Conservation (phyloP, 208 protist genomes). For the Acanthamoeba divionensis region DNA sequence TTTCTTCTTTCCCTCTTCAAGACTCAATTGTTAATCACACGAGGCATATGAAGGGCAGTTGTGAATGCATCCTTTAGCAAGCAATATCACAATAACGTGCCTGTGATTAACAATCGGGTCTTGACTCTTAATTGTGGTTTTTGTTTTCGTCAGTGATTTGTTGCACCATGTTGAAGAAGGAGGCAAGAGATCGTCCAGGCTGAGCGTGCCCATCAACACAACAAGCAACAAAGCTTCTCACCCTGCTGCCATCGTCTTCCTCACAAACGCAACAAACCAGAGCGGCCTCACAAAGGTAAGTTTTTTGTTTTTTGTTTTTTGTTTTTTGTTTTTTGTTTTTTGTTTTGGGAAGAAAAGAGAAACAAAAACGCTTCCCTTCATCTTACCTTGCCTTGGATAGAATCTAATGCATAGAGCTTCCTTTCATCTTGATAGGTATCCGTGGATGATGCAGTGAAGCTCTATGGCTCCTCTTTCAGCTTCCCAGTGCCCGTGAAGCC, state of each 20-base stretch:
- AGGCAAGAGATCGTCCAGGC: slow-evolving; percentile 25
- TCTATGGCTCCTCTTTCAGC: slow-evolving; percentile 11
- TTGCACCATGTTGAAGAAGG: slow-evolving; percentile 11
- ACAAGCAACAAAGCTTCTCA: background rate
- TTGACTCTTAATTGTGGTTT: background rate
- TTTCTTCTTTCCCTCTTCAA: background rate
- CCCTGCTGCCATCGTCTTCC: slow-evolving; percentile 21
- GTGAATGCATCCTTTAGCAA: too few relatives aligned
- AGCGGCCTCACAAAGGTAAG: slow-evolving; percentile 25
- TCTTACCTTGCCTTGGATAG: background rate
- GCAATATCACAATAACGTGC: too few relatives aligned
- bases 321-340: background rate
- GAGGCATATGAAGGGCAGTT: too few relatives aligned
- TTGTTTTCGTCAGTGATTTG: background rate
- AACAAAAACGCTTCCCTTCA: background rate
- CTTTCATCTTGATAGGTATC: background rate
- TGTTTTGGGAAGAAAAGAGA: background rate
- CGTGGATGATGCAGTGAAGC: slow-evolving; percentile 25
- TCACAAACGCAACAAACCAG: background rate
- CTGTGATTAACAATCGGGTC: too few relatives aligned
- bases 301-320: background rate
- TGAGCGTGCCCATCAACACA: background rate
- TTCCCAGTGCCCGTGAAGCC: slow-evolving; percentile 14
- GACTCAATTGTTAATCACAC: too few relatives aligned
- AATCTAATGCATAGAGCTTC: background rate